Evolutionary conservation across 495 filamentous ascomycete genomes (phyloP).

Genomic region (Aspergillus ellipticus): DNA sequence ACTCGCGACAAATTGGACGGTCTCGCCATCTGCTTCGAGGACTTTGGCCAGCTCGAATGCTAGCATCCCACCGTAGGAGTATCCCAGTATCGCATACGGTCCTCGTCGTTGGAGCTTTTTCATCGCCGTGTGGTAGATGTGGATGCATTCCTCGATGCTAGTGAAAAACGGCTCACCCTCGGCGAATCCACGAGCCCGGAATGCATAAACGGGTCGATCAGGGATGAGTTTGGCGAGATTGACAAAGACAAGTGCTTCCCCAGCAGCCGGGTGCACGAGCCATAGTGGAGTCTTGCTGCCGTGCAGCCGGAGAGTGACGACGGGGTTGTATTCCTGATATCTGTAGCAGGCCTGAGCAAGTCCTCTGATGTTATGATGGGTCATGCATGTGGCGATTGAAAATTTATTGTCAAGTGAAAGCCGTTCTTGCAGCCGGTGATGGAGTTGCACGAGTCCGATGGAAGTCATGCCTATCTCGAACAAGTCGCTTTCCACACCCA

Average conservation of each 20-base stretch:
- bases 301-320: not conserved
- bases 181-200: slow-evolving; percentile 53
- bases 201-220: slow-evolving; percentile 51
- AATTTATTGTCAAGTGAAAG: not conserved
- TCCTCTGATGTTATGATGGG: not conserved
- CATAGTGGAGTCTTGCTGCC: slow-evolving; percentile 35
- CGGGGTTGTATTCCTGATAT: not conserved
- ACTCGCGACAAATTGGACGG: slow-evolving; percentile 11
- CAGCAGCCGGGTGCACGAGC: slow-evolving; percentile 54
- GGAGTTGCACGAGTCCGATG: not conserved
- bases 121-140: slow-evolving; percentile 43
- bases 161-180: slow-evolving; percentile 32
- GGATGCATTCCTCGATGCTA: slow-evolving; percentile 29
- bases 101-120: slow-evolving; percentile 45
- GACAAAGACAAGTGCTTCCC: slow-evolving; percentile 55
- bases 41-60: slow-evolving; percentile 53
- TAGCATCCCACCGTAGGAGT: slow-evolving; percentile 50
- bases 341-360: not conserved
- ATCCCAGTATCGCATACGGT: slow-evolving; percentile 56
- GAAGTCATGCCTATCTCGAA: not conserved
- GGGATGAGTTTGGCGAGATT: slow-evolving; percentile 40
- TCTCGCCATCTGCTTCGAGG: slow-evolving; percentile 33
- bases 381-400: not conserved
- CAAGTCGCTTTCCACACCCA: not conserved
- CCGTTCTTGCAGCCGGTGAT: not conserved